Evolutionary conservation across 2,329 filamentous ascomycete species (phyloP).

Genomic region (Aspergillus tubingensis): DNA sequence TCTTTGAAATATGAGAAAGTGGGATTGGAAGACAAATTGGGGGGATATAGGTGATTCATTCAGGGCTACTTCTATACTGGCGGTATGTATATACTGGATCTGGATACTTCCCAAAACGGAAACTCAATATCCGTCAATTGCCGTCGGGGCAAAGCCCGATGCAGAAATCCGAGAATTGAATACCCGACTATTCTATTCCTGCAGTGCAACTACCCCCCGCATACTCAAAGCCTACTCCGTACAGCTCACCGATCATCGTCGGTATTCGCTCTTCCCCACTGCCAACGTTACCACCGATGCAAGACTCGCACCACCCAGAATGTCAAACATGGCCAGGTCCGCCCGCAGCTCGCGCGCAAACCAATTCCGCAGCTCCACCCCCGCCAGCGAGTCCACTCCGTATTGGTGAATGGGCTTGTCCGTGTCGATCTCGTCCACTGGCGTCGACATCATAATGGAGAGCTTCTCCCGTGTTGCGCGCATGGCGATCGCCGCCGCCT

Average conservation of each 20-base stretch:
- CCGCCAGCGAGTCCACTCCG: constrained; percentile 10
- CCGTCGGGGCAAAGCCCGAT: constrained; percentile 11
- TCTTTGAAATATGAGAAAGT: too few species aligned
- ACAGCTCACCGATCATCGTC: neutral
- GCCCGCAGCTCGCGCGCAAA: constrained; percentile 8
- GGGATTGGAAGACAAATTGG: too few species aligned
- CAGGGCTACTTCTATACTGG: neutral
- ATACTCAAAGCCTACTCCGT: too few species aligned
- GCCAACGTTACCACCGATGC: constrained; percentile 4
- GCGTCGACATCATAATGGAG: constrained; percentile 35
- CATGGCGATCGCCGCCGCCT: constrained; percentile 7
- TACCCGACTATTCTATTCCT: neutral
- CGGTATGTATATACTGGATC: neutral
- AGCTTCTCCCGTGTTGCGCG: constrained; percentile 33
- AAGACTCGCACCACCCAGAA: constrained; percentile 9
- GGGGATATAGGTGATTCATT: too few species aligned
- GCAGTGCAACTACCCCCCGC: neutral
- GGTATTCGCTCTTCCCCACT: neutral
- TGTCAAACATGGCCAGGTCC: constrained; percentile 12
- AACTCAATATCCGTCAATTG: constrained; percentile 6
- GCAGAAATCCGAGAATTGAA: neutral
- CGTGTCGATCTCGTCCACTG: constrained; percentile 32
- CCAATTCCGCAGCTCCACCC: constrained; percentile 12
- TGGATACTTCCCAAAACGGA: too few species aligned
- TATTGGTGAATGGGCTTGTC: constrained; percentile 32